Evolutionary conservation across 1,284 basidiomycete species (phyloP), one percentile per base, ranked within the genome.

Genomic region (Melanopsichium pennsylvanicum): DNA sequence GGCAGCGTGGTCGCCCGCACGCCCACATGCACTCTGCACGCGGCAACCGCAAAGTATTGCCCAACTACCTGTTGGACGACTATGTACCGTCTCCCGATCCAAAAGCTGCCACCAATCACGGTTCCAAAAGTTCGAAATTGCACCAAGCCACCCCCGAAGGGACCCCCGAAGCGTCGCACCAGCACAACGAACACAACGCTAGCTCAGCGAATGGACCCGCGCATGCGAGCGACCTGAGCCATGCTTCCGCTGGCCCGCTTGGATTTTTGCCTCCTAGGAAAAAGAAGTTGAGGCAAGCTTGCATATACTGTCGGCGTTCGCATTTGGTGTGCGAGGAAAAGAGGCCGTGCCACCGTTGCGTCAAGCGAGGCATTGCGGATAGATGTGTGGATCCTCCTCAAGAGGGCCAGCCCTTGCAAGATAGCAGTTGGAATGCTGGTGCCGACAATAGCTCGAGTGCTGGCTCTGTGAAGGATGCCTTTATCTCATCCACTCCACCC

Each of bases 301-400:
- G 64, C 31, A 47, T 69, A 32, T 69, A 69, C 39, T 69, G 64
- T 21, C 52, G 64, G 12, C 44, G 64, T 4, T 62, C 59, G 19
- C 64, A 69, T 32, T 46, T 69, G 27, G 64, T 69, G 4, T 69
- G 64, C 46, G 64, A 69, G 40, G 64, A 69, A 35, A 62, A 61
- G 48, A 38, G 64, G 12, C 64, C 64, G 2, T 69, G 64, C 39
- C 52, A 51, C 33, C 49, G 57, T n/a, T 60, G 64, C 19, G 59
- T 69, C 26, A 69, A 69, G 37, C 44, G 64, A n/a, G 64, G 64
- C 2, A 69, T 69, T 22, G 64, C 64, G 15, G 64, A 62, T 47
- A 47, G 64, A 12, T 69, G 64, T 21, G 39, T 60, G 5, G 64
- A 69, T 52, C 54, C 59, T 9, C 49, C 48, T 8, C 44, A 52